phyloP scores from a whole-genome alignment of 345 rosid species.

The Populus deltoides region DNA sequence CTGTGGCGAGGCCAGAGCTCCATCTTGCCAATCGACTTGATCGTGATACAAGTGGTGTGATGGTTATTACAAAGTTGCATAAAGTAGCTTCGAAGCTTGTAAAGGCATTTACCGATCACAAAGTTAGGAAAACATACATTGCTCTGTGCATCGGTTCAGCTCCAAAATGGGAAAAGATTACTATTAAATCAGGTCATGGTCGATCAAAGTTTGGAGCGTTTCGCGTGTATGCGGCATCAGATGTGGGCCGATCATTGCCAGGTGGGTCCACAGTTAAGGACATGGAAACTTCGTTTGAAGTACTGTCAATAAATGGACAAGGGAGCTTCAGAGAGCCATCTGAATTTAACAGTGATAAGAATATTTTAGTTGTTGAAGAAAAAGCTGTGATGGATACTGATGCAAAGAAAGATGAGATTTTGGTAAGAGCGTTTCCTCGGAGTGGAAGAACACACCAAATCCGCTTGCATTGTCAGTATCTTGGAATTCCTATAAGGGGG shows the following conservation, averaged over 20 bases:
- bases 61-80: slow-evolving; percentile 77
- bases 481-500: slow-evolving; percentile 73
- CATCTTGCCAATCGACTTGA: slow-evolving; percentile 91
- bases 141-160: slow-evolving; percentile 63
- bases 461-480: slow-evolving; percentile 83
- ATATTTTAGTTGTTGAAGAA: slow-evolving; percentile 42
- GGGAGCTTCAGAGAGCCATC: slow-evolving; percentile 19
- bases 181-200: slow-evolving; percentile 83
- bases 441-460: slow-evolving; percentile 96
- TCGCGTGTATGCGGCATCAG: slow-evolving; percentile 79
- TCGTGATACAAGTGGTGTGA: slow-evolving; percentile 87
- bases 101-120: slow-evolving; percentile 78
- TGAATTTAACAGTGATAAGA: slow-evolving; percentile 26
- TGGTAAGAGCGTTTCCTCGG: slow-evolving; percentile 70
- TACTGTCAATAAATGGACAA: slow-evolving; percentile 56
- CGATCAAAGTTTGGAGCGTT: slow-evolving; percentile 89
- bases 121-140: slow-evolving; percentile 65
- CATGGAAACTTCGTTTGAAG: slow-evolving; percentile 82
- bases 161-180: slow-evolving; percentile 66
- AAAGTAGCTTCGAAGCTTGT: slow-evolving; percentile 82
- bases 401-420: slow-evolving; percentile 45
- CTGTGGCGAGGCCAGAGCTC: slow-evolving; percentile 38
- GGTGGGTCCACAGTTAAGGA: slow-evolving; percentile 83
- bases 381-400: slow-evolving; percentile 30
- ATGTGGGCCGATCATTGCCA: slow-evolving; percentile 63